These are phyloP conservation scores for Theileria annulata DNA, from an alignment of 169 alveolate genomes.

Conservation along the genomic window DNA sequence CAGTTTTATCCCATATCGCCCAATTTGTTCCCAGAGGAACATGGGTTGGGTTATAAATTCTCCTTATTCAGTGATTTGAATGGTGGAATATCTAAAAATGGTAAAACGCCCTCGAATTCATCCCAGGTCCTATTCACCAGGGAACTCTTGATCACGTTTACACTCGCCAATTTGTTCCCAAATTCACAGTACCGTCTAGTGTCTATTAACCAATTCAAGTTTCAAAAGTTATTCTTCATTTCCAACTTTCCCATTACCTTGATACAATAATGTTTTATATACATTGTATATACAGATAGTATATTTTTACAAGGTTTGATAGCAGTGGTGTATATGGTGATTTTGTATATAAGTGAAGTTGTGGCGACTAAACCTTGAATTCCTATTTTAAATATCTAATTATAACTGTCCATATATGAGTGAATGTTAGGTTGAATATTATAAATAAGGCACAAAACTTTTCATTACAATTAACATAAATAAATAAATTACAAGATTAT, in stretches of 20 bases:
- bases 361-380: too few species aligned
- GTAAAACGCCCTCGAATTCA: constrained; percentile 37
- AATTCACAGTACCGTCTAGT: constrained; percentile 25
- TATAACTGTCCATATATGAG: too few species aligned
- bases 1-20: not conserved
- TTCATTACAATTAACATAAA: too few species aligned
- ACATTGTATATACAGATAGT: too few species aligned
- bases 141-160: constrained; percentile 31
- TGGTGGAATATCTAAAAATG: constrained; percentile 53
- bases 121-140: constrained; percentile 36
- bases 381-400: too few species aligned
- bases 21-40: not conserved
- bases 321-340: too few species aligned
- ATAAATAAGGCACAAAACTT: too few species aligned
- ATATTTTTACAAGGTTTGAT: too few species aligned
- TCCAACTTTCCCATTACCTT: constrained; percentile 31
- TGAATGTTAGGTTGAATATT: too few species aligned
- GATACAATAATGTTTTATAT: too few species aligned
- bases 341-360: too few species aligned
- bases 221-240: constrained; percentile 11
- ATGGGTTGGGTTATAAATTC: constrained; percentile 9
- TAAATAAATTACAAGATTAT: not conserved
- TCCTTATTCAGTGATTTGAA: constrained; percentile 47
- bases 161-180: constrained; percentile 47
- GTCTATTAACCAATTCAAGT: constrained; percentile 13